Evolutionary conservation across 1,139 yeast genomes (phyloP), one percentile per base, ranked within the genome.

Genomic region (Debaryomyces psychrophilus): DNA sequence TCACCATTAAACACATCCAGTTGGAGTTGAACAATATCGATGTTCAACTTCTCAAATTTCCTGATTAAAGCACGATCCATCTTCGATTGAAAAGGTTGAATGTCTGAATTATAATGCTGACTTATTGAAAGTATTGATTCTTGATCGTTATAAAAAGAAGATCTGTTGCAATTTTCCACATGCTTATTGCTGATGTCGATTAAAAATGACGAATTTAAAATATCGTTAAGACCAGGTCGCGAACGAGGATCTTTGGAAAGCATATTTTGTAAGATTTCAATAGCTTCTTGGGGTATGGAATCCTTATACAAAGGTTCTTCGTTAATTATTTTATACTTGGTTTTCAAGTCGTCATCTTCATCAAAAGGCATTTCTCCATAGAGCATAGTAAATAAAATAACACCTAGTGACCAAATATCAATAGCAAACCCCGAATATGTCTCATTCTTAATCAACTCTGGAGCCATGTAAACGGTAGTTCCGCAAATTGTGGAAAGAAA

Each of bases 381-480:
- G 1, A 90, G 61, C 79, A 93, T 76, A 0, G 98, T 90, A 63
- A 85, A 93, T n/a, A 93, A 67, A n/a, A 93, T 90, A 7, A 93
- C 82, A 0, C 99, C 99, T 49, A 93, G 68, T 0, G 97, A 84
- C 99, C 99, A 93, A 2, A 88, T 82, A 63, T 93, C 99, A 5
- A 85, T 78, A 48, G 86, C 81, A 57, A 87, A 84, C 0, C 98
- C 99, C 34, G 84, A 83, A 61, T 93, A 93, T 46, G 82, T 83
- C 47, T 79, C 77, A 51, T 81, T 79, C 46, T 76, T 71, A 31
- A 90, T 71, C 56, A 93, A 71, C 60, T 93, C 99, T 0, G 99
- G 99, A 0, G 99, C 97, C 97, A 92, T 90, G 61, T 93, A 93
- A 5, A 90, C 95, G 0, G 92, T 83, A 0, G 99, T 93, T 2